Conservation (phyloP, 148 eudicot genomes). For the Linanthus parryae region DNA sequence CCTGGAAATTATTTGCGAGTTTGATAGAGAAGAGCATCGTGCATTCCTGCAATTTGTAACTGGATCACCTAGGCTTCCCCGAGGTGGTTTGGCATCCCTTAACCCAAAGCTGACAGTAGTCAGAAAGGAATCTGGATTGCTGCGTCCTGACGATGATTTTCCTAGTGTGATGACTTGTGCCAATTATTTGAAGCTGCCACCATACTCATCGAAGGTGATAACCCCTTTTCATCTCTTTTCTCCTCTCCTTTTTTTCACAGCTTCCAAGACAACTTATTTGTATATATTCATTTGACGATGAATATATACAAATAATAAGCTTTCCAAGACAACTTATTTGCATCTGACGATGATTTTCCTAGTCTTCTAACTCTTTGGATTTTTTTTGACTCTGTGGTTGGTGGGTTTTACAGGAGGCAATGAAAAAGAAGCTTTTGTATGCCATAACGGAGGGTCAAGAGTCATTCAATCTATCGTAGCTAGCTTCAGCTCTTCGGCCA, state of each 20-base stretch:
- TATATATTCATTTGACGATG: too few relatives aligned
- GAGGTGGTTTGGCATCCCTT: constrained; percentile 91
- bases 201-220: constrained; percentile 81
- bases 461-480: constrained; percentile 84
- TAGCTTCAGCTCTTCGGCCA: background rate
- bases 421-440: constrained; percentile 83
- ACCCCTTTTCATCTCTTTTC: too few relatives aligned
- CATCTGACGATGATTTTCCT: too few relatives aligned
- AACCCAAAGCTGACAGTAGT: constrained; percentile 91
- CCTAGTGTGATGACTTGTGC: constrained; percentile 99
- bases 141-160: constrained; percentile 55
- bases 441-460: constrained; percentile 96
- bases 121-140: constrained; percentile 92
- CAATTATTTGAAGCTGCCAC: constrained; percentile 90
- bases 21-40: constrained; percentile 58
- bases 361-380: constrained; percentile 1
- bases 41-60: constrained; percentile 93
- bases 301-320: too few relatives aligned
- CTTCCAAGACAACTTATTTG: background rate
- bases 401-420: constrained; percentile 52
- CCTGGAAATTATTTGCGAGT: constrained; percentile 71
- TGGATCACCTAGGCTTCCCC: constrained; percentile 91
- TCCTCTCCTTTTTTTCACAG: background rate
- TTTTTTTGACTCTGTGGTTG: too few relatives aligned
- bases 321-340: too few relatives aligned